Conservation (phyloP, 768 basidiomycete species). For the Rickenella mellea region DNA sequence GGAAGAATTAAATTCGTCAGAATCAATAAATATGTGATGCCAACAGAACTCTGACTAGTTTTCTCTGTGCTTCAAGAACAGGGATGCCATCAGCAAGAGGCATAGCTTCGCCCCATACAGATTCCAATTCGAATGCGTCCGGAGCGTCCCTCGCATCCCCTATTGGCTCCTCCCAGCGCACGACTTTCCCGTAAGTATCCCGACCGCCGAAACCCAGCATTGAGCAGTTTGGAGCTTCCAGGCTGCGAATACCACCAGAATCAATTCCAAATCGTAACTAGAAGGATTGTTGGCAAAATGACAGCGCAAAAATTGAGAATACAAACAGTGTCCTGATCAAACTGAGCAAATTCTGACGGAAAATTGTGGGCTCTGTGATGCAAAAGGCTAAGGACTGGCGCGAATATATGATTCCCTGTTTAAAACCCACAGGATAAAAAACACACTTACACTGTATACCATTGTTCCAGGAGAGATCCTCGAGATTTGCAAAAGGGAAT, state of each 20-base stretch:
- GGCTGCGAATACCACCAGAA: neutral
- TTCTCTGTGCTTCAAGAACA: slow-evolving; percentile 1
- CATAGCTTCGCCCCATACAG: neutral
- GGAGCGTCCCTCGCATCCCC: neutral
- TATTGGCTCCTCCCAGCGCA: neutral
- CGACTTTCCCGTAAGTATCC: slow-evolving; percentile 2
- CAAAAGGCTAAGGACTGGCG: slow-evolving; percentile 1
- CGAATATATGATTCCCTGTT: neutral
- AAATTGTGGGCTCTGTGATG: neutral
- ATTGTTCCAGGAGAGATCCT: neutral
- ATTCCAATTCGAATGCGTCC: too few species aligned
- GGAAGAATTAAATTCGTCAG: too few species aligned
- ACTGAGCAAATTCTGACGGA: slow-evolving; percentile 1
- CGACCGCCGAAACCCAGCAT: slow-evolving; percentile 1
- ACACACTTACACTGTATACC: slow-evolving; percentile 1
- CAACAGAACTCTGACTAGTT: neutral
- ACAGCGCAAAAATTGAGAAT: too few species aligned
- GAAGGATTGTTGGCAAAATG: too few species aligned
- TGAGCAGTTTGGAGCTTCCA: neutral
- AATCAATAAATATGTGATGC: too few species aligned
- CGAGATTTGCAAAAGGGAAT: neutral
- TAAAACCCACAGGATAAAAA: neutral
- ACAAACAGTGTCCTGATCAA: slow-evolving; percentile 1
- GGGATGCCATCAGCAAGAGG: neutral
- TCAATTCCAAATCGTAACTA: neutral